phyloP scores from a whole-genome alignment of 345 rosid species.

The Balakata baccata region DNA sequence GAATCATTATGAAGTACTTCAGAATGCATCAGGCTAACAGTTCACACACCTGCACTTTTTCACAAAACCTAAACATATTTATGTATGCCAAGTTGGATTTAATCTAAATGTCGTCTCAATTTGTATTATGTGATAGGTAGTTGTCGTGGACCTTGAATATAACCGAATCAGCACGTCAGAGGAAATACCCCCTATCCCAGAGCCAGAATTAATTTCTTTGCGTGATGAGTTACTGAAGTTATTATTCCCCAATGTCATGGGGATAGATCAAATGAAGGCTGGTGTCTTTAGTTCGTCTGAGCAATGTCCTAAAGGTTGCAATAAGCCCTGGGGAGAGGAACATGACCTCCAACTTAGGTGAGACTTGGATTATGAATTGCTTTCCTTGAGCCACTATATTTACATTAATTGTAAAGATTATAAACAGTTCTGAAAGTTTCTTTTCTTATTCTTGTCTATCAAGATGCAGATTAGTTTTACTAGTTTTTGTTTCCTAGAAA shows the following conservation, averaged over 20 bases:
- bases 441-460: constrained; percentile 6
- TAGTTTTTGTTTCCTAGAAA: background rate
- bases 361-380: constrained; percentile 37
- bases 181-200: constrained; percentile 92
- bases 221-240: constrained; percentile 75
- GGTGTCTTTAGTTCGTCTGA: constrained; percentile 51
- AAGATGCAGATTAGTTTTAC: background rate
- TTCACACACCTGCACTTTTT: background rate
- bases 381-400: constrained; percentile 15
- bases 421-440: constrained; percentile 9
- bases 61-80: background rate
- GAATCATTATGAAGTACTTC: background rate
- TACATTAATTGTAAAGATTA: background rate
- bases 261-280: constrained; percentile 75
- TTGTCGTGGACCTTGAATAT: constrained; percentile 90
- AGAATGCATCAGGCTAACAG: background rate
- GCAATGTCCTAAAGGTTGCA: constrained; percentile 45
- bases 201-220: constrained; percentile 81
- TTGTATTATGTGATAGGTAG: constrained; percentile 60
- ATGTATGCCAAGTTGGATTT: background rate
- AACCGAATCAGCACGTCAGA: constrained; percentile 80
- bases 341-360: constrained; percentile 96
- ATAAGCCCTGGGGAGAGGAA: constrained; percentile 93
- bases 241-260: constrained; percentile 80
- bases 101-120: background rate